These are phyloP conservation scores for Yarrowia phangngaensis DNA, from an alignment of 805 yeast species.

Conservation along the genomic window DNA sequence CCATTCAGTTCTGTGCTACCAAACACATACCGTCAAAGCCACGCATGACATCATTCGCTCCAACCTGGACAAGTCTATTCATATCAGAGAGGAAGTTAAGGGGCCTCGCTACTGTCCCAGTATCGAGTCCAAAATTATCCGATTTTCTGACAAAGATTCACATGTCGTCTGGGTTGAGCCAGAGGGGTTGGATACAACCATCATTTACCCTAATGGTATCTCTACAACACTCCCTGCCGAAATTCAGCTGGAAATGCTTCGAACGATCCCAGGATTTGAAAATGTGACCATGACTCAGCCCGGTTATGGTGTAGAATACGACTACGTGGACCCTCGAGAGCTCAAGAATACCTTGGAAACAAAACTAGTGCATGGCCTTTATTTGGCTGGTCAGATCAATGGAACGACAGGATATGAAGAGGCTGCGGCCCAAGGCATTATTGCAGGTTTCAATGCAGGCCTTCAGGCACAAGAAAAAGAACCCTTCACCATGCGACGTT, in stretches of 20 bases:
- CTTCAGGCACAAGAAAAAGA: conserved; percentile 43
- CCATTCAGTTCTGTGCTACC: conserved; percentile 54
- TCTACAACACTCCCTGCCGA: conserved; percentile 96
- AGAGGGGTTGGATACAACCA: conserved; percentile 80
- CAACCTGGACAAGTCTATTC: conserved; percentile 79
- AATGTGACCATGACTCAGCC: conserved; percentile 87
- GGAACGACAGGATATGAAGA: conserved; percentile 99
- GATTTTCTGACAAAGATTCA: conserved; percentile 68
- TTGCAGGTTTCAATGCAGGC: conserved; percentile 96
- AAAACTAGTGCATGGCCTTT: conserved; percentile 70
- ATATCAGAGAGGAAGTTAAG: conserved; percentile 86
- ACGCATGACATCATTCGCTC: conserved; percentile 65
- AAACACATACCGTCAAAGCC: conserved; percentile 71
- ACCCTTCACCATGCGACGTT: conserved; percentile 58
- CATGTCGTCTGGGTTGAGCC: conserved; percentile 96
- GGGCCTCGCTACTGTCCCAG: conserved; percentile 99
- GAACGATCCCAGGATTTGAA: conserved; percentile 82
- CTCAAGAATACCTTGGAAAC: conserved; percentile 75
- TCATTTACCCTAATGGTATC: conserved; percentile 95
- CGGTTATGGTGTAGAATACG: conserved; percentile 99
- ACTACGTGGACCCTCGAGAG: conserved; percentile 91
- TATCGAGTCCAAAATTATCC: conserved; percentile 78
- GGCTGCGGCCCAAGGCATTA: conserved; percentile 93
- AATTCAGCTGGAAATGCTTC: conserved; percentile 70
- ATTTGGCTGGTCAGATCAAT: conserved; percentile 93